Conservation (phyloP, 1,139 yeast genomes). For the Candida labiduridarum region DNA sequence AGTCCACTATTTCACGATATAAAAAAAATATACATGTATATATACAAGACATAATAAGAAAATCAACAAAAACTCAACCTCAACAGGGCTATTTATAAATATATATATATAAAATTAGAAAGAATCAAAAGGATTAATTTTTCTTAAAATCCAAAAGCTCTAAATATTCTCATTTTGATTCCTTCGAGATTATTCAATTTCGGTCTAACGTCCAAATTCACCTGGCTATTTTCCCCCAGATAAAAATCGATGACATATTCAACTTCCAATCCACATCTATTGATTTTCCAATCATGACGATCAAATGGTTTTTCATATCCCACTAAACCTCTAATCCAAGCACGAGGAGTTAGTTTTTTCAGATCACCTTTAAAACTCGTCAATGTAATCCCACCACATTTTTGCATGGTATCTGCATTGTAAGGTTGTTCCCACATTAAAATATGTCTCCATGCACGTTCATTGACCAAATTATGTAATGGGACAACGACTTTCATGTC, state of each 20-base stretch:
- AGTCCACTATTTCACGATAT: too few relatives aligned
- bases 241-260: slow-evolving; percentile 96
- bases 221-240: slow-evolving; percentile 57
- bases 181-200: slow-evolving; percentile 85
- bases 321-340: slow-evolving; percentile 68
- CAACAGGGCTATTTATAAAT: background rate
- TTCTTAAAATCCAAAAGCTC: slow-evolving; percentile 52
- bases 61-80: background rate
- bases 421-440: slow-evolving; percentile 75
- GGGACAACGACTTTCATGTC: slow-evolving; percentile 95
- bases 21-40: slow-evolving; percentile 6
- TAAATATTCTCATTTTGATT: slow-evolving; percentile 60
- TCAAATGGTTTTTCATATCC: slow-evolving; percentile 86
- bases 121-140: background rate
- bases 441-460: slow-evolving; percentile 87
- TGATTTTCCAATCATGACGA: slow-evolving; percentile 94
- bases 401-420: slow-evolving; percentile 48
- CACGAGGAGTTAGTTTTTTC: slow-evolving; percentile 83
- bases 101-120: slow-evolving; percentile 5
- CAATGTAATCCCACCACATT: slow-evolving; percentile 83
- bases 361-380: slow-evolving; percentile 91
- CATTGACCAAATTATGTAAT: slow-evolving; percentile 91
- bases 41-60: slow-evolving; percentile 4
- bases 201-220: slow-evolving; percentile 88
- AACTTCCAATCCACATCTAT: slow-evolving; percentile 79